Percentiles rank a stretch among this genome's conserved stretches.
phyloP scores from a whole-genome alignment of 1,284 basidiomycete species.

The Takashimella koratensis region DNA sequence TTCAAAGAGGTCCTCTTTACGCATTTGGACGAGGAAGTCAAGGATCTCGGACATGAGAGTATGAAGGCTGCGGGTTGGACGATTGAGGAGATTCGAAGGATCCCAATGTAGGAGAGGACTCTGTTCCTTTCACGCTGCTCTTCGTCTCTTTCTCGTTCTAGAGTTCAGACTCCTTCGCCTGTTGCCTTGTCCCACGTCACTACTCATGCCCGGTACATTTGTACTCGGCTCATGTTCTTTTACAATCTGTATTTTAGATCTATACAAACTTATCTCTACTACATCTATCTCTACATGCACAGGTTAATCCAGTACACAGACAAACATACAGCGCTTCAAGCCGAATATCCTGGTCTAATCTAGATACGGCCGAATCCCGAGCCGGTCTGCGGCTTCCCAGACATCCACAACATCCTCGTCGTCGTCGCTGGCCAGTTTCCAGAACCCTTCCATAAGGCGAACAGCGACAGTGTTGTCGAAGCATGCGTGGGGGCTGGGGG shows the following conservation, averaged over 20 bases:
- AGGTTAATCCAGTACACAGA: too few relatives aligned
- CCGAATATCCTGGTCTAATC: too few relatives aligned
- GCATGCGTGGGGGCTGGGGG: not conserved
- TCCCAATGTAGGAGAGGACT: slow-evolving; percentile 48
- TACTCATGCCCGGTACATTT: too few relatives aligned
- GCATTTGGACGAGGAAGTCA: slow-evolving; percentile 66
- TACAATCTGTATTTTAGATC: too few relatives aligned
- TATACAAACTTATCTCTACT: too few relatives aligned
- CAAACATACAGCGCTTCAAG: too few relatives aligned
- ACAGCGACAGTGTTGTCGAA: not conserved
- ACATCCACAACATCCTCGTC: not conserved
- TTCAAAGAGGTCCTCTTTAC: slow-evolving; percentile 63
- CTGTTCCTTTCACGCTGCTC: not conserved
- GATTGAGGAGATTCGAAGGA: slow-evolving; percentile 57
- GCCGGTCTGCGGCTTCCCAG: not conserved
- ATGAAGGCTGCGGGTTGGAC: slow-evolving; percentile 62
- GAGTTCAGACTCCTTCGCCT: not conserved
- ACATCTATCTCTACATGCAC: too few relatives aligned
- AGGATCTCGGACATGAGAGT: slow-evolving; percentile 60
- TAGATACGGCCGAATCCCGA: not conserved
- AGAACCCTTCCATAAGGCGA: not conserved
- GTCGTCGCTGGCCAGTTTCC: not conserved
- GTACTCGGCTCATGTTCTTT: too few relatives aligned
- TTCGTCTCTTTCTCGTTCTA: not conserved
- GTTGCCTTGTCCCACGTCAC: not conserved